These are phyloP conservation scores for Metarhizium humberi DNA, from an alignment of 2,329 filamentous ascomycete genomes.

Conservation along the genomic window DNA sequence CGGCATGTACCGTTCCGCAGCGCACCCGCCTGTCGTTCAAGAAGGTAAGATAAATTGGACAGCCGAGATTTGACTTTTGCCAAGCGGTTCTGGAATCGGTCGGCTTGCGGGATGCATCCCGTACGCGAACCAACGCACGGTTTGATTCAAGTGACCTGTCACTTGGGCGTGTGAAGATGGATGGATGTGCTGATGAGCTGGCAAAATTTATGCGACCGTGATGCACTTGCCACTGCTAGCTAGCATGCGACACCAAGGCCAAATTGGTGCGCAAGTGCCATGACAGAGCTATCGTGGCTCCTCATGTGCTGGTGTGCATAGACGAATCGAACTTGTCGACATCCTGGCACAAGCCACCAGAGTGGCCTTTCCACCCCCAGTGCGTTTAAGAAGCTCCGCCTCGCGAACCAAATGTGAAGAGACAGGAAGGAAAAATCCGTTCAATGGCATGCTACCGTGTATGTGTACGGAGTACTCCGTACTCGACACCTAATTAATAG, in stretches of 20 bases:
- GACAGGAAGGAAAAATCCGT: no score
- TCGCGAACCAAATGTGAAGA: no score
- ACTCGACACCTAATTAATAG: constrained; percentile 16
- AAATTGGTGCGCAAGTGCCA: background rate
- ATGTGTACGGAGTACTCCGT: no score
- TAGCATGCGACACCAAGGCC: no score
- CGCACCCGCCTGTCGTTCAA: background rate
- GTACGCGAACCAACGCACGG: background rate
- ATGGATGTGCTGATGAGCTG: background rate
- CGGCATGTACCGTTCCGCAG: background rate
- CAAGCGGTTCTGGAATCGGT: background rate
- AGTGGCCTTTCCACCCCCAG: no score
- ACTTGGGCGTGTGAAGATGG: background rate
- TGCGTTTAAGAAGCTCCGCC: no score
- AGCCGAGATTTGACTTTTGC: background rate
- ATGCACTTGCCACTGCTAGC: background rate
- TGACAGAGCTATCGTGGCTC: background rate
- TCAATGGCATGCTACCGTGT: no score
- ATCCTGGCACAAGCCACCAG: background rate
- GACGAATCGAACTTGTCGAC: background rate
- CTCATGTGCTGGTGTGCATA: background rate
- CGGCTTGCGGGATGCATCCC: background rate
- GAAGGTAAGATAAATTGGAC: background rate
- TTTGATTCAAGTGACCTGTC: background rate
- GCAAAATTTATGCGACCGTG: background rate